Conservation (phyloP, 2,329 filamentous ascomycete genomes). For the Ceratocystis cacaofunesta region DNA sequence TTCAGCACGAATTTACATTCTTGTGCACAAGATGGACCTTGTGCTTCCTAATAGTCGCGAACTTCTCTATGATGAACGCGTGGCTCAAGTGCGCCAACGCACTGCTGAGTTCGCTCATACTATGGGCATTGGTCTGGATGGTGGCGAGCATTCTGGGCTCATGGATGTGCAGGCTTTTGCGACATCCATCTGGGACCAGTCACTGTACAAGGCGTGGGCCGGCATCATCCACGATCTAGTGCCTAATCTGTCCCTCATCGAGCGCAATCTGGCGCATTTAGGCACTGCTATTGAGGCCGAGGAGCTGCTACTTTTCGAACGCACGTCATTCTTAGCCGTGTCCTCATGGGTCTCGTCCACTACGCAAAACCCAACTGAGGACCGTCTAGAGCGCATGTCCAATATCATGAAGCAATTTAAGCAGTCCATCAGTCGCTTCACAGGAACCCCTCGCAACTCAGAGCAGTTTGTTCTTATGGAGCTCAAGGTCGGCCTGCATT, state of each 20-base stretch:
- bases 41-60: slow-evolving; percentile 68
- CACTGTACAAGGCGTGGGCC: slow-evolving; percentile 94
- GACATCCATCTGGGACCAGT: slow-evolving; percentile 98
- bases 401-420: slow-evolving; percentile 99
- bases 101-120: slow-evolving; percentile 37
- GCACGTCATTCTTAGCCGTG: slow-evolving; percentile 92
- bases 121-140: slow-evolving; percentile 16
- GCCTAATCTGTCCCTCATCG: slow-evolving; percentile 81
- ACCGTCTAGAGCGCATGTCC: slow-evolving; percentile 83
- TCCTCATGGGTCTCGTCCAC: slow-evolving; percentile 70
- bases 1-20: slow-evolving; percentile 72
- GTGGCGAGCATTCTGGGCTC: slow-evolving; percentile 22
- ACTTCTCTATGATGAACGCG: slow-evolving; percentile 70
- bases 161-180: slow-evolving; percentile 75
- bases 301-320: slow-evolving; percentile 87
- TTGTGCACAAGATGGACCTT: slow-evolving; percentile 98
- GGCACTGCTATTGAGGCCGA: slow-evolving; percentile 80
- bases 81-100: slow-evolving; percentile 59
- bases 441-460: slow-evolving; percentile 62
- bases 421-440: slow-evolving; percentile 63
- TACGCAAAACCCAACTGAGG: slow-evolving; percentile 68
- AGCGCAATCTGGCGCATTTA: slow-evolving; percentile 67
- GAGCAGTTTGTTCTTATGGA: slow-evolving; percentile 72
- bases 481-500: slow-evolving; percentile 59
- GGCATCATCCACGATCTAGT: slow-evolving; percentile 95